Conservation (phyloP, 148 eudicot genomes). For the Arctostaphylos glauca region DNA sequence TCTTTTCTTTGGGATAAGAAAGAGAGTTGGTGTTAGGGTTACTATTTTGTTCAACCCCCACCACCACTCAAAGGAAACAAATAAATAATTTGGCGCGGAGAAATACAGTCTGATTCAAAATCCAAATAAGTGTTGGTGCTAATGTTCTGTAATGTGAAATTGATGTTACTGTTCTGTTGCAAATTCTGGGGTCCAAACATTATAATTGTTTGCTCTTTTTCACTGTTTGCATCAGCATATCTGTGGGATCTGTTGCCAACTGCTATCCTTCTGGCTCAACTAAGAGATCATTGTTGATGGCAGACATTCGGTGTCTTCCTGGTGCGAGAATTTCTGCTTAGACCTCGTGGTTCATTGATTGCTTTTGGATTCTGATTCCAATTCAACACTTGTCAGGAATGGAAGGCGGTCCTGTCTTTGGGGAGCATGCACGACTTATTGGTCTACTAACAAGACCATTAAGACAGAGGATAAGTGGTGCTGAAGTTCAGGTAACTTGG, state of each 20-base stretch:
- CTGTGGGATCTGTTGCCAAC: constrained; percentile 80
- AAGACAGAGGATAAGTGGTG: constrained; percentile 74
- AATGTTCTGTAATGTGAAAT: background rate
- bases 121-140: background rate
- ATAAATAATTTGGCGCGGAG: background rate
- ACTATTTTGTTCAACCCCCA: too few species aligned
- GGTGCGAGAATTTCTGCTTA: constrained; percentile 41
- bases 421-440: constrained; percentile 55
- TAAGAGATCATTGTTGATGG: constrained; percentile 69
- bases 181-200: background rate
- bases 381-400: constrained; percentile 51
- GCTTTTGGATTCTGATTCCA: constrained; percentile 16
- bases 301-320: constrained; percentile 96
- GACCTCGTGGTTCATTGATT: constrained; percentile 6
- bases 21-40: background rate
- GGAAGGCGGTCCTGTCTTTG: constrained; percentile 93
- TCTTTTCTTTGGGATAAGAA: background rate
- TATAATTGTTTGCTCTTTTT: constrained; percentile 7
- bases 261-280: constrained; percentile 57
- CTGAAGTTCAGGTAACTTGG: constrained; percentile 80
- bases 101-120: background rate
- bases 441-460: constrained; percentile 79
- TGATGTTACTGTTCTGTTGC: background rate
- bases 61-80: too few species aligned
- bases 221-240: constrained; percentile 53